Conservation (phyloP, 176 grass and related monocot species). For the Chloris gayana region DNA sequence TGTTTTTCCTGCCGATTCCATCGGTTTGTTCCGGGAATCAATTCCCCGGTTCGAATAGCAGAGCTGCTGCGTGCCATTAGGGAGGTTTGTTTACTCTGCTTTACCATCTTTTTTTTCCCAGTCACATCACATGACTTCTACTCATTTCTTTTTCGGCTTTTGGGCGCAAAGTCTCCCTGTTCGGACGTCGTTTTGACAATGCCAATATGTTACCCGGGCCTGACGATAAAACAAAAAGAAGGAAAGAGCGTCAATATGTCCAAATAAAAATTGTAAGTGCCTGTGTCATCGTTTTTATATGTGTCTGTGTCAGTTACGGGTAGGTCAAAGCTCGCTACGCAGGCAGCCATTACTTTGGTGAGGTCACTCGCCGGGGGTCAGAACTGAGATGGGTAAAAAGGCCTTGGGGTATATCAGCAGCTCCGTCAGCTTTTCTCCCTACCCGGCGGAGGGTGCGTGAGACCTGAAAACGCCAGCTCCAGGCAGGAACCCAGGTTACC, state of each 20-base stretch:
- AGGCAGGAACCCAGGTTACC: neutral
- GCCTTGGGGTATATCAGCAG: neutral
- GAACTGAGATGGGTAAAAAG: conserved; percentile 23
- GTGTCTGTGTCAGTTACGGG: conserved; percentile 19
- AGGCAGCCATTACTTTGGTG: conserved; percentile 8
- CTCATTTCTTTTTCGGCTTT: conserved; percentile 8
- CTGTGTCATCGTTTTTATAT: neutral
- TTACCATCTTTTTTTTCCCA: conserved; percentile 4
- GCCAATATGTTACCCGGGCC: neutral
- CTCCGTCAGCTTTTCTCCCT: neutral
- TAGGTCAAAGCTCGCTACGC: conserved; percentile 41
- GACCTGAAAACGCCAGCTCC: neutral
- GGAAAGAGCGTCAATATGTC: neutral
- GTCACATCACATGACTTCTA: neutral
- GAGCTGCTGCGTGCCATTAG: neutral
- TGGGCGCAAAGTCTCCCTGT: conserved; percentile 15
- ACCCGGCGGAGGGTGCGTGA: neutral
- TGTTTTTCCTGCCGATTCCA: conserved; percentile 50
- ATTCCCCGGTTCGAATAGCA: conserved; percentile 26
- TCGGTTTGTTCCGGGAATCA: conserved; percentile 55
- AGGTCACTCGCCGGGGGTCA: conserved; percentile 37
- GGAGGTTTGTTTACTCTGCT: neutral
- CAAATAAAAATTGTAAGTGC: neutral
- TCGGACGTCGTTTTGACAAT: neutral
- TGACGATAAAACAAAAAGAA: neutral